Evolutionary conservation across 306 rosid species (phyloP).

Genomic region (Sicyos edulis): DNA sequence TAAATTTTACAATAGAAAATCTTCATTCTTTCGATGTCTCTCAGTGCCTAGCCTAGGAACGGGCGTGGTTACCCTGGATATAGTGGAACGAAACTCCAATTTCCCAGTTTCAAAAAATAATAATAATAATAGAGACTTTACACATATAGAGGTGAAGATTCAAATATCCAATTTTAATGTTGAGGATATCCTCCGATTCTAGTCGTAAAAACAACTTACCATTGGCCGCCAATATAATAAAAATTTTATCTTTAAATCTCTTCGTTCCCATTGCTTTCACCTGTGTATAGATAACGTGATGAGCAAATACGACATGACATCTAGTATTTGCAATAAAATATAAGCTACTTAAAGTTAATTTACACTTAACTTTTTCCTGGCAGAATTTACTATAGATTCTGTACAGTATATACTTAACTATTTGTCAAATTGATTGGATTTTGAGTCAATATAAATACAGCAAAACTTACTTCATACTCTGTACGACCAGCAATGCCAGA

Average conservation of each 20-base stretch:
- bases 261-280: constrained; percentile 46
- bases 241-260: constrained; percentile 56
- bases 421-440: not conserved
- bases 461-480: constrained; percentile 56
- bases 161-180: no score
- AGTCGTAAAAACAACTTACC: constrained; percentile 33
- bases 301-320: not conserved
- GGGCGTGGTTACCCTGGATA: no score
- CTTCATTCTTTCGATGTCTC: no score
- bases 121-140: not conserved
- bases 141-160: no score
- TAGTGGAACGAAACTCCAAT: no score
- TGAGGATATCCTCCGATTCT: no score
- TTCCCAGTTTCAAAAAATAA: no score
- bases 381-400: not conserved
- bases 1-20: no score
- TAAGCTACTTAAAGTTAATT: not conserved
- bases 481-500: constrained; percentile 59
- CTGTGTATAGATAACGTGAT: constrained; percentile 29
- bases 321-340: not conserved
- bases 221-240: constrained; percentile 66
- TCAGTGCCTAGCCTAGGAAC: no score
- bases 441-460: not conserved
- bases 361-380: not conserved
- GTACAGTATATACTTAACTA: not conserved